These are phyloP conservation scores for Royoungia palumana DNA, from an alignment of 768 basidiomycete species.

Conservation along the genomic window DNA sequence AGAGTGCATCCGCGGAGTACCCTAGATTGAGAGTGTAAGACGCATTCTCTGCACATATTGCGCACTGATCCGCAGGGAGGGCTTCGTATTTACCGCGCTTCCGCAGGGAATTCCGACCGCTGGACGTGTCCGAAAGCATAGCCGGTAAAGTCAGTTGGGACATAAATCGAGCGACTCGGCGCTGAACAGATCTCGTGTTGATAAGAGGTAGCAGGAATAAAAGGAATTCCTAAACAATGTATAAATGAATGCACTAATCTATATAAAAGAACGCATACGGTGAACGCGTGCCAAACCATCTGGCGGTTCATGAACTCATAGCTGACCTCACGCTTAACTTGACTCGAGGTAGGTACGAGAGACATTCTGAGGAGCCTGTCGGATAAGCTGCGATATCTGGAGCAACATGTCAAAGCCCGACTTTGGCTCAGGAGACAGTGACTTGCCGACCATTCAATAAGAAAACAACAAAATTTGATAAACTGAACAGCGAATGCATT, in stretches of 20 bases:
- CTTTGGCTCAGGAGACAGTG: neutral
- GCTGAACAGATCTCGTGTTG: slow-evolving; percentile 61
- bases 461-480: slow-evolving; percentile 80
- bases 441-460: slow-evolving; percentile 82
- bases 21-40: slow-evolving; percentile 56
- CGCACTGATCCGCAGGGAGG: slow-evolving; percentile 75
- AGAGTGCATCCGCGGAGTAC: slow-evolving; percentile 50
- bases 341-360: slow-evolving; percentile 66
- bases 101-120: slow-evolving; percentile 12
- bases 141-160: slow-evolving; percentile 23
- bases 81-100: slow-evolving; percentile 62
- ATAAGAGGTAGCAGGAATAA: slow-evolving; percentile 88
- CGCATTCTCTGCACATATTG: slow-evolving; percentile 83
- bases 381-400: slow-evolving; percentile 79
- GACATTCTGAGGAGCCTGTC: slow-evolving; percentile 76
- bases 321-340: slow-evolving; percentile 79
- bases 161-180: slow-evolving; percentile 43
- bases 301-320: slow-evolving; percentile 99
- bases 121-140: slow-evolving; percentile 32
- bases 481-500: slow-evolving; percentile 53
- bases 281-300: slow-evolving; percentile 99
- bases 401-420: slow-evolving; percentile 2
- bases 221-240: slow-evolving; percentile 78
- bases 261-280: slow-evolving; percentile 49
- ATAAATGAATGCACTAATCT: neutral